phyloP scores from a whole-genome alignment of 768 basidiomycete genomes.

The Paxillus rubicundulus region DNA sequence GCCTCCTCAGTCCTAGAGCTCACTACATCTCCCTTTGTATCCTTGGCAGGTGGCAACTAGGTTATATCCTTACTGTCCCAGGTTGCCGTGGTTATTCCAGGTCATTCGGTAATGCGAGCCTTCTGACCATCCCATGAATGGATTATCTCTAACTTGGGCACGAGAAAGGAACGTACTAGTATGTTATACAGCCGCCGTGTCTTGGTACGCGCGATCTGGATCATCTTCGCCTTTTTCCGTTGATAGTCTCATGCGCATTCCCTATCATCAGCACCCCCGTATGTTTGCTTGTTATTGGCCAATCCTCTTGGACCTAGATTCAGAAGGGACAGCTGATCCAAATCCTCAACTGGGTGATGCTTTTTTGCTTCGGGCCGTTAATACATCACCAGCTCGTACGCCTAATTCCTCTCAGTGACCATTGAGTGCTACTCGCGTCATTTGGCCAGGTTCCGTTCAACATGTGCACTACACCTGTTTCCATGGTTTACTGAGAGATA shows the following conservation, averaged over 20 bases:
- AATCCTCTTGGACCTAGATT: background rate
- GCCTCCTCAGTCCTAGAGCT: background rate
- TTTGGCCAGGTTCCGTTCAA: background rate
- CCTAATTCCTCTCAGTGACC: constrained; percentile 7
- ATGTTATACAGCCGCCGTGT: too few species aligned
- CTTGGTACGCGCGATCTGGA: background rate
- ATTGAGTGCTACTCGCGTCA: background rate
- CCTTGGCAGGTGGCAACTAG: background rate
- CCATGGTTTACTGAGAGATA: background rate
- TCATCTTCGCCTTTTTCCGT: background rate
- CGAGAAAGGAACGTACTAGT: background rate
- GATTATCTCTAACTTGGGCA: background rate
- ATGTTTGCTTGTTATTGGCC: background rate
- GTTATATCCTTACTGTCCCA: background rate
- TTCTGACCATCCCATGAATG: background rate
- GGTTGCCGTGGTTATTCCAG: background rate
- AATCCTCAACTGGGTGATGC: background rate
- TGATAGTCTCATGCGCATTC: background rate
- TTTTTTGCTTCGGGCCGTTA: background rate
- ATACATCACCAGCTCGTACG: background rate
- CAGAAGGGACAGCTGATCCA: background rate
- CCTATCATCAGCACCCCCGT: background rate
- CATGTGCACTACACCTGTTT: background rate
- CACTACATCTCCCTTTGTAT: background rate
- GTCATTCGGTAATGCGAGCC: background rate